Percentiles rank a stretch among this genome's conserved stretches.
These are phyloP conservation scores for Phoma herbarum DNA, from an alignment of 2,329 filamentous ascomycete species.

Conservation along the genomic window DNA sequence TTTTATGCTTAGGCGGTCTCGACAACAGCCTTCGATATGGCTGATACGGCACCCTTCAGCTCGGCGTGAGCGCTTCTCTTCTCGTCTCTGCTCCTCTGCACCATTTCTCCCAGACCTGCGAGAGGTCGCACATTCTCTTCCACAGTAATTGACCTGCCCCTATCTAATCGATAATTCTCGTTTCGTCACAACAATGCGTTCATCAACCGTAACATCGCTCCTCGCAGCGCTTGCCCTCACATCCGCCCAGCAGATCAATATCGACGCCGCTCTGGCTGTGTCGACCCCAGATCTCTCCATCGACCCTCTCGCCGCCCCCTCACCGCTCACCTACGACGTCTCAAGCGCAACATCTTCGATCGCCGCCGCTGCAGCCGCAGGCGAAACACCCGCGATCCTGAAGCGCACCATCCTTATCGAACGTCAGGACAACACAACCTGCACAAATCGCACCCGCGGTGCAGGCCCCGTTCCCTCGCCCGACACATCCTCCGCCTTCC, in stretches of 20 bases:
- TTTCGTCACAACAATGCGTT: constrained; percentile 6
- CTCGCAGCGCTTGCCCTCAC: constrained; percentile 15
- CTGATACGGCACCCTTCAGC: constrained; percentile 6
- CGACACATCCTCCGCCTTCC: constrained; percentile 30
- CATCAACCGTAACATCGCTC: constrained; percentile 13
- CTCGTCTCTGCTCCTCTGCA: not conserved
- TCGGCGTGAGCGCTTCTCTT: constrained; percentile 9
- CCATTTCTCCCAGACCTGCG: not conserved
- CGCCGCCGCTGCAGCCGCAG: constrained; percentile 15
- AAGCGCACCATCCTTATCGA: constrained; percentile 1
- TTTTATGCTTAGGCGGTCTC: constrained; percentile 18
- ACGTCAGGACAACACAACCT: constrained; percentile 18
- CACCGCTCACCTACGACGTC: constrained; percentile 7
- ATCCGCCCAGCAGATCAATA: constrained; percentile 21
- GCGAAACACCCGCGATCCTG: constrained; percentile 8
- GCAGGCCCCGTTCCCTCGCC: constrained; percentile 20
- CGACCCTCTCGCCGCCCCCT: constrained; percentile 15
- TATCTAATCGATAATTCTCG: constrained; percentile 1
- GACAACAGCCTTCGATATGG: constrained; percentile 16
- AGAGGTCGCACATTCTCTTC: not conserved
- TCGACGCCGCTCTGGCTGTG: constrained; percentile 8
- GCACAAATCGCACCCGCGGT: constrained; percentile 18
- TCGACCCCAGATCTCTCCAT: constrained; percentile 16
- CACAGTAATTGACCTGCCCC: not conserved
- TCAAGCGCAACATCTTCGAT: constrained; percentile 10